Base-by-base conservation (phyloP, 2,329 filamentous ascomycete species). In the Nectriaceae sp. region DNA sequence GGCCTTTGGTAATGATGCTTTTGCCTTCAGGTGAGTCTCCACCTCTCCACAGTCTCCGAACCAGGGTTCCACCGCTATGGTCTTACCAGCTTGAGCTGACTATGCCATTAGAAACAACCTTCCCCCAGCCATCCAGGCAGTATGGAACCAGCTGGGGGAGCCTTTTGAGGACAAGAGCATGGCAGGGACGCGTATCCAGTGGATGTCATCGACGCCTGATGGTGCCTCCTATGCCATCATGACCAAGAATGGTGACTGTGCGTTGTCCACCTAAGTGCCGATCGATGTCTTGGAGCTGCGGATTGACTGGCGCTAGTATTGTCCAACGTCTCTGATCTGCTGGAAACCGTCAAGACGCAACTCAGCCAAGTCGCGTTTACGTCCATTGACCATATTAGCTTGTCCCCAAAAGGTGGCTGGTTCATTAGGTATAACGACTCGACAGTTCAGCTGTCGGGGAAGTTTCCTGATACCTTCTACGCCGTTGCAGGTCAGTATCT, bases 351-450 rank as follows among this genome's bases (percentile, higher is more conserved):
- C 38, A 22, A 13, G 19, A n/a, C 33, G 4, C 50, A 50, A 22
- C 20, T 52, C 5, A 29, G 21, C 13, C 21, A 13, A 4, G 18
- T 8, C 4, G 16, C 21, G 6, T 39, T 40, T 5, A 36, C 26
- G 2, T 5, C 11, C 11, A 29, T 50, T 10, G 16, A 35, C 6
- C 39, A 45, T 15, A 22, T 50, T 21, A 26, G 20, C 47, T 42
- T 53, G 20, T 53, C 47, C 40, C 47, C 50, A n/a, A 24, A 47
- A 3, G 47, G 47, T 3, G 50, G 50, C 18, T 50, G 50, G 47
- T 50, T 53, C 22, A 16, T 47, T n/a, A 42, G 31, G n/a, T 53
- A 47, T 20, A 15, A 4, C n/a, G 42, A 53, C 33, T 31, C 37
- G 15, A 42, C 40, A 4, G 38, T 42, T 31, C 44, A 50, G 26